phyloP scores from a whole-genome alignment of 495 filamentous ascomycete species.

The Penicillium goetzii region DNA sequence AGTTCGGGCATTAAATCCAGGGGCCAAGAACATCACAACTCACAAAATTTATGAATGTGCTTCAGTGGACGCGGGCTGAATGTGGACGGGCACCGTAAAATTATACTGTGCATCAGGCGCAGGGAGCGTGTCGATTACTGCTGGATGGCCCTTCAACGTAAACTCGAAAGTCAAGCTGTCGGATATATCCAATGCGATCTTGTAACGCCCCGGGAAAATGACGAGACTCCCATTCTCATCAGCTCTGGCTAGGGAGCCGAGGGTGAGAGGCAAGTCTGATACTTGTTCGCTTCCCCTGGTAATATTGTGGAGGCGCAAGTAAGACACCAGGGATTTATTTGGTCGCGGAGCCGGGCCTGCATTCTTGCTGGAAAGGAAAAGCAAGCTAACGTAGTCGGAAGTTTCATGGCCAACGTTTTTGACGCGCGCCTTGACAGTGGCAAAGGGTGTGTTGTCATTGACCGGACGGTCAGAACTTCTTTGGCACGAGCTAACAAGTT shows the following conservation, averaged over 20 bases:
- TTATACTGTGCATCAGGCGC: constrained; percentile 17
- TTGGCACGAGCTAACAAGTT: constrained; percentile 13
- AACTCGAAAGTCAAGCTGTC: constrained; percentile 6
- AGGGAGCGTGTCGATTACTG: constrained; percentile 15
- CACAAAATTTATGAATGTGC: background rate
- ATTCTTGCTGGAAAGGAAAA: constrained; percentile 49
- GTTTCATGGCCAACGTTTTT: constrained; percentile 52
- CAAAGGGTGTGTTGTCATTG: constrained; percentile 32
- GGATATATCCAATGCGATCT: constrained; percentile 49
- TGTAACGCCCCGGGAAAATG: constrained; percentile 64
- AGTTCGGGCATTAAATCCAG: background rate
- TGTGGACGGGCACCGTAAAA: constrained; percentile 19
- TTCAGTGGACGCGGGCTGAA: constrained; percentile 9
- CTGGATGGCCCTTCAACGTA: background rate
- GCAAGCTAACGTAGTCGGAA: constrained; percentile 60
- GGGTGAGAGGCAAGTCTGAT: constrained; percentile 47
- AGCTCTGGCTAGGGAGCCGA: constrained; percentile 57
- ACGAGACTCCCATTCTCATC: constrained; percentile 58
- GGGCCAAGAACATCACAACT: background rate
- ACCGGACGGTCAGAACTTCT: background rate
- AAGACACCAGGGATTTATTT: constrained; percentile 59
- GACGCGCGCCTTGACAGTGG: constrained; percentile 40
- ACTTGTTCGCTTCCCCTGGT: constrained; percentile 33
- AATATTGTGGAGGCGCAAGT: constrained; percentile 51
- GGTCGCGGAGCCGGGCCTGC: constrained; percentile 59